Conservation (phyloP, 208 protist species). For the Tritrichomonas musculus region DNA sequence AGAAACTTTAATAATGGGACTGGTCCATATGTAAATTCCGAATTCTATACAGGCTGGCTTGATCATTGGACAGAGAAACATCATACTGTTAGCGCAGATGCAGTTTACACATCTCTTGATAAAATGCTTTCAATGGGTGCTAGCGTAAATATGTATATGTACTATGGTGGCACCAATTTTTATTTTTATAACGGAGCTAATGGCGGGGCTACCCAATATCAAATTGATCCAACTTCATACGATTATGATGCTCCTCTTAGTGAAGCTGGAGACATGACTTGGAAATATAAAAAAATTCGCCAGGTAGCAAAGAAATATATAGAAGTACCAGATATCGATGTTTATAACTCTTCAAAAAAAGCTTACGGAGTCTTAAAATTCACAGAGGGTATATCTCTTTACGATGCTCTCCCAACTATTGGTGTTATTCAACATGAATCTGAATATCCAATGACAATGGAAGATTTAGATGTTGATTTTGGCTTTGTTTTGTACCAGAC, state of each 20-base stretch:
- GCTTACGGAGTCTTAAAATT: no score
- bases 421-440: no score
- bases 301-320: no score
- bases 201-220: not conserved
- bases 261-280: conserved; percentile 40
- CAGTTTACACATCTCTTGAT: not conserved
- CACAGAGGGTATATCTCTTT: no score
- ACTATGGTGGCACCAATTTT: conserved; percentile 45
- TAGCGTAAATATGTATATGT: not conserved
- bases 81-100: no score
- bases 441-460: no score
- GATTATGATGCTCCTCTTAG: conserved; percentile 50
- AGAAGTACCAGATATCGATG: no score
- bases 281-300: no score
- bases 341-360: no score
- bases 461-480: no score
- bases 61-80: conserved; percentile 39
- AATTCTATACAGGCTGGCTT: conserved; percentile 52
- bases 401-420: no score
- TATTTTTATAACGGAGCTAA: conserved; percentile 45
- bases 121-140: not conserved
- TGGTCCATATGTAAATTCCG: conserved; percentile 45
- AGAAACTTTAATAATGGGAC: not conserved
- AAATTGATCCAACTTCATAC: conserved; percentile 44
- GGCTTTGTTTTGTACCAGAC: no score